Evolutionary conservation across 306 rosid species (phyloP).

Genomic region (Trifolium dubium): DNA sequence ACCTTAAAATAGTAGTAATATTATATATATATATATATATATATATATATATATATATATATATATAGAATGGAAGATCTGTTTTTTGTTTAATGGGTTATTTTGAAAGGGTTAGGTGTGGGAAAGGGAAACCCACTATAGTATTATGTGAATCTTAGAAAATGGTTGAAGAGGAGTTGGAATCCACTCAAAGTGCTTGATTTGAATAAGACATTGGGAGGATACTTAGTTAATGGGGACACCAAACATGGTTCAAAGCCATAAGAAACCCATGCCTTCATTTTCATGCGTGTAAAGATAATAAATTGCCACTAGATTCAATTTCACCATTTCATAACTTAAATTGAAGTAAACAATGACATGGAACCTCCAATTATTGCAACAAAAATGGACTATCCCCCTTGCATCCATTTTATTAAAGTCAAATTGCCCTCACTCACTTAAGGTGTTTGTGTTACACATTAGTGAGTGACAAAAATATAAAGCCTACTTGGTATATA

Average conservation of each 20-base stretch:
- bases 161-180: conserved; percentile 94
- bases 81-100: conserved; percentile 53
- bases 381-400: conserved; percentile 36
- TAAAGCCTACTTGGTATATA: not conserved
- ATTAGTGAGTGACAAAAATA: not conserved
- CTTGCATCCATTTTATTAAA: conserved; percentile 29
- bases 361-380: conserved; percentile 58
- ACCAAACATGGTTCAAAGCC: conserved; percentile 57
- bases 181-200: conserved; percentile 84
- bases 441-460: not conserved
- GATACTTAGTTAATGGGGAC: conserved; percentile 54
- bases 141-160: conserved; percentile 44
- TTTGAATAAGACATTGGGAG: conserved; percentile 59
- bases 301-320: conserved; percentile 56
- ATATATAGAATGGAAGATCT: conserved; percentile 31
- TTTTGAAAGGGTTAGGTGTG: conserved; percentile 75
- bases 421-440: conserved; percentile 18
- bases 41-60: too few species aligned
- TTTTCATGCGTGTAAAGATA: conserved; percentile 68
- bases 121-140: conserved; percentile 91
- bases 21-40: too few species aligned
- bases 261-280: conserved; percentile 42
- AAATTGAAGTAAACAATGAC: conserved; percentile 47
- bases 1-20: conserved; percentile 47
- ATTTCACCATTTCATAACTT: conserved; percentile 57